Percentiles rank a stretch among this genome's conserved stretches.
Evolutionary conservation across 768 basidiomycete genomes (phyloP).

Genomic region (Coprinopsis cinerea): DNA sequence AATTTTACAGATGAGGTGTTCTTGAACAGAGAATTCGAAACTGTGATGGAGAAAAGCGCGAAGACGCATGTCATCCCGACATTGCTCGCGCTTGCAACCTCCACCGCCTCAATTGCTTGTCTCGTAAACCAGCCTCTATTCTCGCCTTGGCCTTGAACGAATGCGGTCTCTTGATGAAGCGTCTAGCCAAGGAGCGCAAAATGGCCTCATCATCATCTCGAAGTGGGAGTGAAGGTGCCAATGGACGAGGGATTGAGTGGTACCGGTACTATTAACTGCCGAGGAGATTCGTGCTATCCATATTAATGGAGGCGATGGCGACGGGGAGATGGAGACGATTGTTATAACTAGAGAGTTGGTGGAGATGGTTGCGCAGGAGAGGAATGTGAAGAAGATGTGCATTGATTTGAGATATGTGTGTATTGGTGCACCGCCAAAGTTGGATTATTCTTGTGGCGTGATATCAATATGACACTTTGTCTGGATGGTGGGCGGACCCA

Average conservation of each 20-base stretch:
- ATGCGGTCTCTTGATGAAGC: conserved; percentile 63
- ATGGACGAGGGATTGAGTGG: too few relatives aligned
- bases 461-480: too few relatives aligned
- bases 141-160: conserved; percentile 86
- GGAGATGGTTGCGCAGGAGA: conserved; percentile 55
- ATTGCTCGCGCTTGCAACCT: conserved; percentile 79
- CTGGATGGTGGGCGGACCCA: too few relatives aligned
- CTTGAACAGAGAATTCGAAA: conserved; percentile 52
- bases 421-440: too few relatives aligned
- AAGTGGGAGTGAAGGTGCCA: too few relatives aligned
- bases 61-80: conserved; percentile 61
- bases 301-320: conserved; percentile 9
- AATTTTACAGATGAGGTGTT: conserved; percentile 42
- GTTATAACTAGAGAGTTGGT: conserved; percentile 36
- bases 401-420: conserved; percentile 48
- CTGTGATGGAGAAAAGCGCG: conserved; percentile 50
- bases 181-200: conserved; percentile 27
- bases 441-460: too few relatives aligned
- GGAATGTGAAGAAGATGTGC: conserved; percentile 67
- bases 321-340: conserved; percentile 24
- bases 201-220: too few relatives aligned
- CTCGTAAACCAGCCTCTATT: conserved; percentile 79
- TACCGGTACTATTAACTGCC: too few relatives aligned
- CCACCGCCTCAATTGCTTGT: too few relatives aligned
- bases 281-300: too few relatives aligned